Evolutionary conservation across 345 rosid genomes (phyloP).

Genomic region (Clausena lansium): DNA sequence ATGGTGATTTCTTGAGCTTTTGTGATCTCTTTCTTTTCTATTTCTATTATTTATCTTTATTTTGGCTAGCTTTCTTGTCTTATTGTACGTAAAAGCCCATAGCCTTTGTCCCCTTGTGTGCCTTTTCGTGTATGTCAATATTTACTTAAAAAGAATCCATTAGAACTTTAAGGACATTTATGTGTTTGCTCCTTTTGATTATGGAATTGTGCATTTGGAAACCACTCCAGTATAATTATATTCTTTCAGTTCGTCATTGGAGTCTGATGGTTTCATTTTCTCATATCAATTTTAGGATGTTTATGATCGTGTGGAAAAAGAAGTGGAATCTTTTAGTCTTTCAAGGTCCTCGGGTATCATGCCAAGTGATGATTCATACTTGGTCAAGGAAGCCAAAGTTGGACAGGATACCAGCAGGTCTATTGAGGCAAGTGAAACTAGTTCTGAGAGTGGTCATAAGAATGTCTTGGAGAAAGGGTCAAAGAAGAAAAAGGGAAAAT

Average conservation of each 20-base stretch:
- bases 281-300: conserved; percentile 50
- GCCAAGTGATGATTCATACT: conserved; percentile 29
- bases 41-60: background rate
- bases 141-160: background rate
- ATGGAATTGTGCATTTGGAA: background rate
- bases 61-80: background rate
- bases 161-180: background rate
- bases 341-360: conserved; percentile 40
- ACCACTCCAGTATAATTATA: background rate
- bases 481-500: conserved; percentile 82
- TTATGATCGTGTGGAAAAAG: conserved; percentile 75
- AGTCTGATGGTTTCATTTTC: conserved; percentile 23
- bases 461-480: conserved; percentile 58
- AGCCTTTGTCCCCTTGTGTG: background rate
- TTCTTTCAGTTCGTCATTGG: conserved; percentile 15
- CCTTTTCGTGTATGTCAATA: background rate
- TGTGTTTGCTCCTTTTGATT: background rate
- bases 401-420: conserved; percentile 44
- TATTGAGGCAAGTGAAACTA: conserved; percentile 46
- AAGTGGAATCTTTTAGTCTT: conserved; percentile 55
- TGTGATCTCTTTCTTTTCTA: background rate
- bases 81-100: background rate
- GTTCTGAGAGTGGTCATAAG: conserved; percentile 41
- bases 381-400: conserved; percentile 43
- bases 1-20: background rate